Base-by-base conservation (phyloP, 169 alveolate genomes). In the Babesia divergens region DNA sequence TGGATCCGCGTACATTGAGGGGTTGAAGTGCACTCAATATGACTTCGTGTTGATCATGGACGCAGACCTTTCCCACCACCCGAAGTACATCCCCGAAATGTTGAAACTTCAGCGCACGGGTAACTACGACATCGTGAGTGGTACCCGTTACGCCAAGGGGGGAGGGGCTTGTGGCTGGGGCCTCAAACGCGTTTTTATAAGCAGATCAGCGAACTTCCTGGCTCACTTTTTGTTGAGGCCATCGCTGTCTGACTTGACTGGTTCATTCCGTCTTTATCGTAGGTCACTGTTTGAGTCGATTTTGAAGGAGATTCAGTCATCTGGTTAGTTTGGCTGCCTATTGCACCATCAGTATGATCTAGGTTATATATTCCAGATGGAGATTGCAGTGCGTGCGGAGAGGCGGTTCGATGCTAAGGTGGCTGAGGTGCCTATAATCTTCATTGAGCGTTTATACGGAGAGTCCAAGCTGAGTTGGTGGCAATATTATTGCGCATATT, bases 161-260 rank as follows among this genome's bases (percentile, higher is more conserved):
- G 99, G 99, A 1, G 99, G 99, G 34, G 98, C 97, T 43, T 92
- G 91, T 68, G 99, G 99, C 16, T 97, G 99, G 99, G 90, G 92
- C 62, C 89, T 93, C 65, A 81, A 77, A 46, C 87, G 99, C 71
- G 91, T 95, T 55, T 80, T 97, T 11, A 92, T 95, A 40, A 93
- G 98, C 18, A 89, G 98, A 58, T 96, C 94, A 11, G 99, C 99
- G 26, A 97, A 97, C 83, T 96, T 94, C 79, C 86, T 91, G 18
- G 94, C 97, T 6, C 86, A 86, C 24, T 65, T 91, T 43, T 60
- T 93, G 34, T 77, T 95, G n/a, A 79, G 84, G 34, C 96, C 96
- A 14, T 69, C 75, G 40, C 65, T 90, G 46, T 60, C 90, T 22
- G 99, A 97, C 79, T 72, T 96, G 35, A 97, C 99, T 0, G 99